Evolutionary conservation across 1,139 yeast genomes (phyloP).

Genomic region (Hyphopichia burtonii): DNA sequence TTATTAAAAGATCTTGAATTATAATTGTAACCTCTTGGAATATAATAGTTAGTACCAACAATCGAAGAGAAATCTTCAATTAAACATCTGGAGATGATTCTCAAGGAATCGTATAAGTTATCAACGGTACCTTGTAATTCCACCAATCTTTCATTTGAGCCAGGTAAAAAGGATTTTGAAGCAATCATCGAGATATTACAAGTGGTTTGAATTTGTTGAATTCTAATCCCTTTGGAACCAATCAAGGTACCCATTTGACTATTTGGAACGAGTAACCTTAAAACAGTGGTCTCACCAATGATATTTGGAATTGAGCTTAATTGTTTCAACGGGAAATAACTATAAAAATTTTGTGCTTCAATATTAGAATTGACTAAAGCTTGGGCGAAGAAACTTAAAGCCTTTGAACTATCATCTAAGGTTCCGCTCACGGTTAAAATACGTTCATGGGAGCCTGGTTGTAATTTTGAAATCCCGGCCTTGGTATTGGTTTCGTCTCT

Average conservation of each 20-base stretch:
- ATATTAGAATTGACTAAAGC: conserved; percentile 49
- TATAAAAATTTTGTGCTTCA: conserved; percentile 35
- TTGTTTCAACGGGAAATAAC: conserved; percentile 63
- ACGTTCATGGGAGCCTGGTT: conserved; percentile 81
- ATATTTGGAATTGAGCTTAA: conserved; percentile 50
- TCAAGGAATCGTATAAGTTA: conserved; percentile 56
- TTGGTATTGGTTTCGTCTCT: conserved; percentile 78
- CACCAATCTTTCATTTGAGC: conserved; percentile 83
- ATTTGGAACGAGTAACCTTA: conserved; percentile 78
- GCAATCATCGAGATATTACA: conserved; percentile 82
- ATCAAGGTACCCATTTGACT: conserved; percentile 89
- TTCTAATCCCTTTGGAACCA: conserved; percentile 81
- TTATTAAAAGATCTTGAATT: conserved; percentile 12
- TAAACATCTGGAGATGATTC: conserved; percentile 69
- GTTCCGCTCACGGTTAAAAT: conserved; percentile 80
- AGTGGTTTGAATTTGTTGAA: conserved; percentile 73
- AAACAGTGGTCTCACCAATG: conserved; percentile 53
- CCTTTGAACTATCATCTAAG: conserved; percentile 70
- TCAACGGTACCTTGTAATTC: conserved; percentile 83
- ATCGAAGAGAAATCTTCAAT: conserved; percentile 70
- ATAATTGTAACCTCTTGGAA: conserved; percentile 45
- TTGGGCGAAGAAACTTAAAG: conserved; percentile 70
- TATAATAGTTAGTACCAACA: conserved; percentile 63
- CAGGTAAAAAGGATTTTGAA: conserved; percentile 79
- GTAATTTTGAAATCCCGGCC: conserved; percentile 85